These are phyloP conservation scores for Echeveria elegans DNA, from an alignment of 164 flowering plant genomes.

Conservation along the genomic window DNA sequence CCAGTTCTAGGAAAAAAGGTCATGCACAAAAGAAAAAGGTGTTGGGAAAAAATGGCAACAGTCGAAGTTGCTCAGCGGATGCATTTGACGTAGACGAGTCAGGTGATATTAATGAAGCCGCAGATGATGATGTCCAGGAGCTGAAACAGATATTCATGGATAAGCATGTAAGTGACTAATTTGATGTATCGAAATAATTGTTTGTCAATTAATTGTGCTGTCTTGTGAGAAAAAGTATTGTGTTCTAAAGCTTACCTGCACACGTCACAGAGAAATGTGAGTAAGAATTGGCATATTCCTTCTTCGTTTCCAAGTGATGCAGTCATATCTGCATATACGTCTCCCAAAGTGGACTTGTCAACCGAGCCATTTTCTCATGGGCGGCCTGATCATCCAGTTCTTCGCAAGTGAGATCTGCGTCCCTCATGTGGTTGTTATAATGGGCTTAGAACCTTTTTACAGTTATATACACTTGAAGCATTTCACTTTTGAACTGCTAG, in stretches of 20 bases:
- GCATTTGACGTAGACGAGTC: constrained; percentile 15
- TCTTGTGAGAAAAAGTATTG: not conserved
- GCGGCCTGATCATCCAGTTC: constrained; percentile 72
- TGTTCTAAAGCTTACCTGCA: too few relatives aligned
- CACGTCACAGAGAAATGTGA: constrained; percentile 70
- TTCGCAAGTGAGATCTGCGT: constrained; percentile 62
- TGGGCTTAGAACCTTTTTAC: not conserved
- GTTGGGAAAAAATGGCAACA: constrained; percentile 22
- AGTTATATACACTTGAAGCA: not conserved
- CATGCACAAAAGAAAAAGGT: constrained; percentile 32
- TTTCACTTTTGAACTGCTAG: not conserved
- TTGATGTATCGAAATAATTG: not conserved
- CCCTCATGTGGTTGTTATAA: not conserved
- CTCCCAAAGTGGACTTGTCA: constrained; percentile 89
- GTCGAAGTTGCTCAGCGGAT: constrained; percentile 13
- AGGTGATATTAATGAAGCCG: constrained; percentile 14
- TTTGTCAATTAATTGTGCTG: not conserved
- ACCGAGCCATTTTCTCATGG: constrained; percentile 90
- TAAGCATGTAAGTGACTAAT: constrained; percentile 50
- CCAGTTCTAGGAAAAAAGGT: constrained; percentile 28
- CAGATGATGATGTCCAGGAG: constrained; percentile 25
- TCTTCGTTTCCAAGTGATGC: constrained; percentile 80
- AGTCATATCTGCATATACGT: constrained; percentile 61
- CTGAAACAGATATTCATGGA: constrained; percentile 66
- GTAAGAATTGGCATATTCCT: constrained; percentile 98